Percentiles rank a stretch among this genome's conserved stretches.
These are phyloP conservation scores for Ulmus americana DNA, from an alignment of 331 rosid species.

Conservation along the genomic window DNA sequence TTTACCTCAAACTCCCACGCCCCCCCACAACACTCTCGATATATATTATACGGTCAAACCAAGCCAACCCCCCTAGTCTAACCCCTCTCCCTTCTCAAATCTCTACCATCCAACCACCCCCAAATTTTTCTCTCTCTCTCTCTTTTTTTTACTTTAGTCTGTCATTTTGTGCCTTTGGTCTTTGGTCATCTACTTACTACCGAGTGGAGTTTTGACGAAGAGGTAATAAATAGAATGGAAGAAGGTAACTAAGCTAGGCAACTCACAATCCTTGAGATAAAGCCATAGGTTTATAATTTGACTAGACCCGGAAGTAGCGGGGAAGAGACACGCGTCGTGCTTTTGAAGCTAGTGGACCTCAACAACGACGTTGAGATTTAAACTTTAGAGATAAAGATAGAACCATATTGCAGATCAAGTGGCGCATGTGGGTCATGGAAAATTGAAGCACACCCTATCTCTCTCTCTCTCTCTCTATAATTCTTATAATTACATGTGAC, in stretches of 20 bases:
- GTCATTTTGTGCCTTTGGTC: slow-evolving; percentile 1
- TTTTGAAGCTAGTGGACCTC: slow-evolving; percentile 36
- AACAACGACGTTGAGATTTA: slow-evolving; percentile 21
- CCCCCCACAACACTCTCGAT: slow-evolving; percentile 33
- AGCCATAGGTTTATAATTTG: slow-evolving; percentile 10
- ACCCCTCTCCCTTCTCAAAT: neutral
- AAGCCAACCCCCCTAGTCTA: too few species aligned
- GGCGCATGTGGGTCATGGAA: slow-evolving; percentile 63
- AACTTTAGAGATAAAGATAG: slow-evolving; percentile 29
- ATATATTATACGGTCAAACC: too few species aligned
- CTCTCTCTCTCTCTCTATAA: slow-evolving; percentile 17
- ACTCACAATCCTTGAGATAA: slow-evolving; percentile 2
- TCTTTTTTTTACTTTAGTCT: neutral
- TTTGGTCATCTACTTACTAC: too few species aligned
- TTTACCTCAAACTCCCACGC: slow-evolving; percentile 34
- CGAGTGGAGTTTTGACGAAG: too few species aligned
- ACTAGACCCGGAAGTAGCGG: slow-evolving; percentile 48
- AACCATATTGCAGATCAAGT: slow-evolving; percentile 31
- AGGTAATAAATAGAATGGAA: too few species aligned
- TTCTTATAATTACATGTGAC: neutral
- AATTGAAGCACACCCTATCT: slow-evolving; percentile 34
- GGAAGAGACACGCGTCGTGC: slow-evolving; percentile 51
- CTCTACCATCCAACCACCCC: neutral
- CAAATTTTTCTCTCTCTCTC: neutral
- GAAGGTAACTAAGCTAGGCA: neutral